Conservation (phyloP, 805 yeast genomes). For the Starmerella apicola region DNA sequence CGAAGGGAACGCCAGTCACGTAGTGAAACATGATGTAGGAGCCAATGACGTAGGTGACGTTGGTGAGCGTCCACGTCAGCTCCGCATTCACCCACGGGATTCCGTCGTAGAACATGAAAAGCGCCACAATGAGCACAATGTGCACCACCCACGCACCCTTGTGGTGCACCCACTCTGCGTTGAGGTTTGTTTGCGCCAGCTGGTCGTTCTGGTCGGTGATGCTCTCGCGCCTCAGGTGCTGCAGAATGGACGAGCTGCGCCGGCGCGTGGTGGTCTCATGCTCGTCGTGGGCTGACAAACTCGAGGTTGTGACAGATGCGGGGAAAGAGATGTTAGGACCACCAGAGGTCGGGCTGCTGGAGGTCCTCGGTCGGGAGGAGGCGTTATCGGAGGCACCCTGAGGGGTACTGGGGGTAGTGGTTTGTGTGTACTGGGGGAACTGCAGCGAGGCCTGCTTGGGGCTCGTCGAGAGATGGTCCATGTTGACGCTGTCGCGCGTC, state of each 20-base stretch:
- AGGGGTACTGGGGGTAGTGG: too few species aligned
- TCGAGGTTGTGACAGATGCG: conserved; percentile 2
- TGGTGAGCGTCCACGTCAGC: conserved; percentile 88
- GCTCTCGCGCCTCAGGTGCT: conserved; percentile 87
- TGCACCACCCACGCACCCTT: conserved; percentile 94
- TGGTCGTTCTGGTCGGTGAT: conserved; percentile 88
- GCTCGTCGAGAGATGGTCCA: too few species aligned
- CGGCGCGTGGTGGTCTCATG: conserved; percentile 32
- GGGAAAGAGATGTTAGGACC: conserved; percentile 12
- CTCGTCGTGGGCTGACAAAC: neutral
- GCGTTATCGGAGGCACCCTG: too few species aligned
- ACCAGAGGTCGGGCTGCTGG: neutral
- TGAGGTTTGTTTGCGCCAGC: conserved; percentile 73
- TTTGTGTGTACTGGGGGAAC: too few species aligned
- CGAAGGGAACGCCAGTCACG: conserved; percentile 95
- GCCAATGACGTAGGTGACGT: conserved; percentile 78
- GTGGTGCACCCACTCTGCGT: conserved; percentile 91
- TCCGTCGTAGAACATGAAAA: conserved; percentile 66
- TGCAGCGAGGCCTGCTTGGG: too few species aligned
- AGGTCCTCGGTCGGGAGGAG: too few species aligned
- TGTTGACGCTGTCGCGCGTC: too few species aligned
- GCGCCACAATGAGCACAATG: conserved; percentile 61
- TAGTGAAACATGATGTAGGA: conserved; percentile 93
- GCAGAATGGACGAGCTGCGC: conserved; percentile 78
- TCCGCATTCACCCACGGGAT: conserved; percentile 72